These are phyloP conservation scores for Candida sojae DNA, from an alignment of 1,139 yeast genomes.

Conservation along the genomic window DNA sequence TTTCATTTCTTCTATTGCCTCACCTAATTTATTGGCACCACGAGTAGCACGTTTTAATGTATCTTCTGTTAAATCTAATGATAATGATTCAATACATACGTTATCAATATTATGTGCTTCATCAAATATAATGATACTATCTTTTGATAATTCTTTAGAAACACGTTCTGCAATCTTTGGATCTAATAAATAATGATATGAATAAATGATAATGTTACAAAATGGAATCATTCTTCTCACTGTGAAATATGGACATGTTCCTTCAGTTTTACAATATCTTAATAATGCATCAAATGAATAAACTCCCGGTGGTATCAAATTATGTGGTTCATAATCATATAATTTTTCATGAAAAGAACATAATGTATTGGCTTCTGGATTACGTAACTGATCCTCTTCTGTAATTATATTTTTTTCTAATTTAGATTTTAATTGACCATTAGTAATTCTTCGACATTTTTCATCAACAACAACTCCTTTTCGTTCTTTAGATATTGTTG, in stretches of 20 bases:
- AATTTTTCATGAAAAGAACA: constrained; percentile 92
- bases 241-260: constrained; percentile 94
- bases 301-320: constrained; percentile 88
- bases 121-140: constrained; percentile 91
- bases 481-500: constrained; percentile 81
- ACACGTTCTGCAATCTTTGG: constrained; percentile 98
- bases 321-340: constrained; percentile 82
- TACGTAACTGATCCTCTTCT: constrained; percentile 47
- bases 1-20: constrained; percentile 80
- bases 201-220: constrained; percentile 91
- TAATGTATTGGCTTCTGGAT: constrained; percentile 29
- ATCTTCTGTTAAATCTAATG: constrained; percentile 67
- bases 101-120: constrained; percentile 99
- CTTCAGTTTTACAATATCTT: constrained; percentile 72
- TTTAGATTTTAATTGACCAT: constrained; percentile 78
- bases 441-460: constrained; percentile 90
- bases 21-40: constrained; percentile 79
- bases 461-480: constrained; percentile 97
- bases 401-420: constrained; percentile 60
- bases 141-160: constrained; percentile 87
- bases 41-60: constrained; percentile 46
- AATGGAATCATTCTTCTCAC: constrained; percentile 97
- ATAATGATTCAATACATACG: constrained; percentile 94
- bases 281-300: constrained; percentile 86
- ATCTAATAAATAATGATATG: constrained; percentile 92